Conservation (phyloP, 2,329 filamentous ascomycete species). For the Aspergillus carbonarius region DNA sequence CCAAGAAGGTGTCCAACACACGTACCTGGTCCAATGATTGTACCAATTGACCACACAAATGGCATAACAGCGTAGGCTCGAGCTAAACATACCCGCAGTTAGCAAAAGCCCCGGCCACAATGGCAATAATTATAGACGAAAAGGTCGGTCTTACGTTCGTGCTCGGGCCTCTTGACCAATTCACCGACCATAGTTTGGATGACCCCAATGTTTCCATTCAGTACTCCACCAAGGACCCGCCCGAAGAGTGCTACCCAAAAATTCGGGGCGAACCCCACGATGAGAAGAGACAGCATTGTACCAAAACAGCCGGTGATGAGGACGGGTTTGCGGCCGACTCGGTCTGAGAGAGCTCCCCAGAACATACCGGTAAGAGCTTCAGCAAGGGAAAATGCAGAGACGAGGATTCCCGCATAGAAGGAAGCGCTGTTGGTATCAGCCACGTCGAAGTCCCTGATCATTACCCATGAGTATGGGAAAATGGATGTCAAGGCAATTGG, state of each 20-base stretch:
- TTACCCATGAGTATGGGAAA: conserved; percentile 86
- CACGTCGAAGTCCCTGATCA: conserved; percentile 73
- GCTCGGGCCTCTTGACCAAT: conserved; percentile 76
- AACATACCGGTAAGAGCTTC: conserved; percentile 83
- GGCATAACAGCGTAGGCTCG: conserved; percentile 90
- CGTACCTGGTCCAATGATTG: conserved; percentile 71
- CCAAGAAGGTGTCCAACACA: background rate
- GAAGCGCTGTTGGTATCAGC: conserved; percentile 73
- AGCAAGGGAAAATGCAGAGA: conserved; percentile 79
- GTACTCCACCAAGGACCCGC: conserved; percentile 71
- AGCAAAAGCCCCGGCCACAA: conserved; percentile 6
- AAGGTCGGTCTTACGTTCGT: conserved; percentile 67
- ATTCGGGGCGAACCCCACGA: conserved; percentile 79
- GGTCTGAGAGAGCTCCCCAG: conserved; percentile 82
- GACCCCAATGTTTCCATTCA: conserved; percentile 90
- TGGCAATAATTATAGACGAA: background rate
- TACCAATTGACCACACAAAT: conserved; percentile 89
- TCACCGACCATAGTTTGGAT: conserved; percentile 94
- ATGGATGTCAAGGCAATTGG: conserved; percentile 91
- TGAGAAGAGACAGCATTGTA: conserved; percentile 77
- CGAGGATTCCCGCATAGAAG: conserved; percentile 83
- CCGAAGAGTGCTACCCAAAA: conserved; percentile 81
- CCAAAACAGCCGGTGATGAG: conserved; percentile 77
- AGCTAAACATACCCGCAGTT: conserved; percentile 49
- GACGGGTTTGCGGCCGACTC: conserved; percentile 80